These are phyloP conservation scores for Trametes sp. DNA, from an alignment of 1,284 basidiomycete species.

Conservation along the genomic window DNA sequence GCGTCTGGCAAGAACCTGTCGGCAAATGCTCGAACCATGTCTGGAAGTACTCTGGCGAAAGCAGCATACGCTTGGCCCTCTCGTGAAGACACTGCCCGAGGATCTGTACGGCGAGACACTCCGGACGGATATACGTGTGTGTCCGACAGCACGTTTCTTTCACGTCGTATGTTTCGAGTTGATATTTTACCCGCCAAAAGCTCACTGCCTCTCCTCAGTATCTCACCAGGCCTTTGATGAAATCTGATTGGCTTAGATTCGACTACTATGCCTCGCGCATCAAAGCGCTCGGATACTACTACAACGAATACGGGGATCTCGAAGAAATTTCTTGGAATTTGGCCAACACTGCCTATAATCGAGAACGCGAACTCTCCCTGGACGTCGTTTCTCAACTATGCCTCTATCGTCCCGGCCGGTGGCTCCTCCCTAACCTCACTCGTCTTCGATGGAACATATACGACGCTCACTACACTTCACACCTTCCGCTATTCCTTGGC, in stretches of 20 bases:
- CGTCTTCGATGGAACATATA: slow-evolving; percentile 2
- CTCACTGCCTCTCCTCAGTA: not conserved
- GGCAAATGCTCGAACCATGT: not conserved
- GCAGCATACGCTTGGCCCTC: not conserved
- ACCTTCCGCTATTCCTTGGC: not conserved
- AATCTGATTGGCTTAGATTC: slow-evolving; percentile 8
- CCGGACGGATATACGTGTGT: not conserved
- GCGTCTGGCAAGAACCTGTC: not conserved
- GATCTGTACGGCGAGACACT: not conserved
- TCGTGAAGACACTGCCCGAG: not conserved
- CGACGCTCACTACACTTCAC: not conserved
- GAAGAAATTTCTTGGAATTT: not conserved
- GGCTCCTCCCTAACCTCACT: slow-evolving; percentile 4
- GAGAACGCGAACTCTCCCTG: not conserved
- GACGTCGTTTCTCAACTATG: not conserved
- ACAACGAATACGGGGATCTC: not conserved
- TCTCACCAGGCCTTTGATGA: not conserved
- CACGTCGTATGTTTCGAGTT: not conserved
- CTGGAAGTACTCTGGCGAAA: not conserved
- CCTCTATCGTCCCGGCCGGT: not conserved
- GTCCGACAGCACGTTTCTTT: not conserved
- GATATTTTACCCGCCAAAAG: not conserved
- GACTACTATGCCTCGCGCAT: slow-evolving; percentile 7
- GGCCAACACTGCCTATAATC: not conserved
- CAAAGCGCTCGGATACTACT: not conserved